Evolutionary conservation across 305 asterid species (phyloP), one percentile per base, ranked within the genome.

Genomic region (Nicotiana rustica): DNA sequence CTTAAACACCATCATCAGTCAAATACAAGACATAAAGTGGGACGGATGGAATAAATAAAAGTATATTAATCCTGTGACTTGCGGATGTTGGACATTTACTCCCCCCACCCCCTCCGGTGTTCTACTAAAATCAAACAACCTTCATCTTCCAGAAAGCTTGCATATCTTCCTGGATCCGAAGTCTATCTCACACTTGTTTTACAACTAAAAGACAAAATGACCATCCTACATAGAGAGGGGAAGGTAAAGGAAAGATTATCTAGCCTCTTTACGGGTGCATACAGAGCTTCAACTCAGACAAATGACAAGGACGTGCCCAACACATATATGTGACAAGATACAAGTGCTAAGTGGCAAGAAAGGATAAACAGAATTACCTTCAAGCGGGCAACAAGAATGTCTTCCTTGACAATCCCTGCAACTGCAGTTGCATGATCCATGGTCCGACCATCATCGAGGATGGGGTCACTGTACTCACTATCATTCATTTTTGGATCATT

Each of bases 361-460:
- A 85, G 67, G 64, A 69, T 7, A 29, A 77, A 77, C 57, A 77
- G 19, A 62, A 82, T 87, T 85, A 96, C 98, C 93, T 93, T 94
- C 83, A 93, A 90, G 69, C 91, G 98, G 65, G 92, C 93, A 84
- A 96, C 98, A 75, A 94, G 98, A 69, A 98, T 95, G 79, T 93
- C 98, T 86, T 92, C 98, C 64, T 83, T 92, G 85, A 88, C 89
- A 84, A 89, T 59, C n/a, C 81, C 90, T 64, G 92, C 71, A 85
- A 87, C 84, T 18, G 87, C 85, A 52, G 83, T 81, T 14, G 90
- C 73, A 87, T 79, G 86, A 65, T 87, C 92, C 82, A 79, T 73
- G 61, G 81, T 65, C 44, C 62, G 91, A 78, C 62, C 85, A 55
- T 89, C 91, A 68, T 86, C 86, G 44, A 85, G 77, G 41, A 84